Evolutionary conservation across 2,329 filamentous ascomycete genomes (phyloP).

Genomic region (Coniella lustricola): DNA sequence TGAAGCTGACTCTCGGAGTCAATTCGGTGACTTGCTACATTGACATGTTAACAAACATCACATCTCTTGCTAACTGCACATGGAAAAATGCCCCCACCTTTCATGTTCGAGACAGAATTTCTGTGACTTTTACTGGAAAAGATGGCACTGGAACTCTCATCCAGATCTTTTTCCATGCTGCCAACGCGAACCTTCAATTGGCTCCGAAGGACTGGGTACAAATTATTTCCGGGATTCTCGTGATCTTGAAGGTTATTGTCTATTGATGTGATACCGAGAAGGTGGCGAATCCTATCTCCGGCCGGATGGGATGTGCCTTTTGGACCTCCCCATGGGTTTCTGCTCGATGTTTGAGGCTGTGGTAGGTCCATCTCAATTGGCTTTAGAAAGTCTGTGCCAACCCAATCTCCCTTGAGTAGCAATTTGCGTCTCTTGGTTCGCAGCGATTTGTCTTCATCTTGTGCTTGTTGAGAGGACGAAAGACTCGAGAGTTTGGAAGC

Average conservation of each 20-base stretch:
- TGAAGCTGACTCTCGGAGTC: neutral
- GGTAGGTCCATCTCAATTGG: conserved; percentile 26
- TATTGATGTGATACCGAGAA: conserved; percentile 5
- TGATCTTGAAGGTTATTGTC: neutral
- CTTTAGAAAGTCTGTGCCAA: conserved; percentile 26
- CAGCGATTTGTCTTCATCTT: conserved; percentile 5
- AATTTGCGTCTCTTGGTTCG: conserved; percentile 24
- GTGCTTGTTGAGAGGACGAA: neutral
- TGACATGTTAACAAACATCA: neutral
- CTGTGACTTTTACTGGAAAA: neutral
- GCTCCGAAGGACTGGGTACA: conserved; percentile 1
- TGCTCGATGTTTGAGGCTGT: conserved; percentile 16
- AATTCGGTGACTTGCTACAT: neutral
- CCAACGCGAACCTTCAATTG: conserved; percentile 29
- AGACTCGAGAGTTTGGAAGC: neutral
- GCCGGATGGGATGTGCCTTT: conserved; percentile 13
- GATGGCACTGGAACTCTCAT: conserved; percentile 16
- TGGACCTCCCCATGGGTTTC: conserved; percentile 20
- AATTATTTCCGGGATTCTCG: neutral
- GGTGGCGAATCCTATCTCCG: conserved; percentile 6
- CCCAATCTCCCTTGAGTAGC: conserved; percentile 28
- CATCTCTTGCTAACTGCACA: neutral
- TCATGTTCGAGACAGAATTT: neutral
- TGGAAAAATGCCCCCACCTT: neutral
- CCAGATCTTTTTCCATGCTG: conserved; percentile 25